Evolutionary conservation across 495 filamentous ascomycete species (phyloP).

Genomic region (Hyaloscypha variabilis): DNA sequence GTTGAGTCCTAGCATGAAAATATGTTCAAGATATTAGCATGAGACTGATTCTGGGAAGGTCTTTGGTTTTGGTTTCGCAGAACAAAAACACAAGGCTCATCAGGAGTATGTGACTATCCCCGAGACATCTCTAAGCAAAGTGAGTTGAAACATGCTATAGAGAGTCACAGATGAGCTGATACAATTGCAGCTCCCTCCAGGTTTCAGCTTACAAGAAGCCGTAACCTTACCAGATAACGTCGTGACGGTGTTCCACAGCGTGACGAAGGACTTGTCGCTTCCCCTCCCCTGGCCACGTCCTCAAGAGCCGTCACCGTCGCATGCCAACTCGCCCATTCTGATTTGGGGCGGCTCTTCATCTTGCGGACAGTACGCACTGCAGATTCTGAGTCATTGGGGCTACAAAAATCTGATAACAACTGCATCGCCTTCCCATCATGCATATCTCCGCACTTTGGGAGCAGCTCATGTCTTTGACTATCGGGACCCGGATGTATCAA

Average conservation of each 20-base stretch:
- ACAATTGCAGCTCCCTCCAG: constrained; percentile 38
- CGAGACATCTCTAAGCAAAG: constrained; percentile 34
- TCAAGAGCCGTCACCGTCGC: constrained; percentile 31
- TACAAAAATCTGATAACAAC: constrained; percentile 51
- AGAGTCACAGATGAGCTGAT: background rate
- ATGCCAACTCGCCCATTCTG: constrained; percentile 40
- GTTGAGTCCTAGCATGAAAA: background rate
- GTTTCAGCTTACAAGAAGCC: constrained; percentile 43
- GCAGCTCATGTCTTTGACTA: constrained; percentile 53
- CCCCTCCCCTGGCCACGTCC: constrained; percentile 50
- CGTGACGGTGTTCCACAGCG: constrained; percentile 52
- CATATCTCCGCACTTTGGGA: constrained; percentile 40
- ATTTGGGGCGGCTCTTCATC: constrained; percentile 58
- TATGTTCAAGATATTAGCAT: background rate
- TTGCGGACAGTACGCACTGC: constrained; percentile 51
- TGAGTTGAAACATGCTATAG: constrained; percentile 9
- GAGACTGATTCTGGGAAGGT: constrained; percentile 31
- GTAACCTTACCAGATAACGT: constrained; percentile 54
- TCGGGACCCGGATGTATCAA: constrained; percentile 36
- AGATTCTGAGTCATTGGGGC: constrained; percentile 52
- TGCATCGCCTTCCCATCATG: constrained; percentile 46
- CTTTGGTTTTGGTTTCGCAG: constrained; percentile 49
- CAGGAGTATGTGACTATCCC: constrained; percentile 46
- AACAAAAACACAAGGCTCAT: constrained; percentile 41
- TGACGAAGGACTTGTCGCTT: constrained; percentile 46